These are phyloP conservation scores for Camellia oleifera DNA, from an alignment of 179 eudicot species.

Conservation along the genomic window DNA sequence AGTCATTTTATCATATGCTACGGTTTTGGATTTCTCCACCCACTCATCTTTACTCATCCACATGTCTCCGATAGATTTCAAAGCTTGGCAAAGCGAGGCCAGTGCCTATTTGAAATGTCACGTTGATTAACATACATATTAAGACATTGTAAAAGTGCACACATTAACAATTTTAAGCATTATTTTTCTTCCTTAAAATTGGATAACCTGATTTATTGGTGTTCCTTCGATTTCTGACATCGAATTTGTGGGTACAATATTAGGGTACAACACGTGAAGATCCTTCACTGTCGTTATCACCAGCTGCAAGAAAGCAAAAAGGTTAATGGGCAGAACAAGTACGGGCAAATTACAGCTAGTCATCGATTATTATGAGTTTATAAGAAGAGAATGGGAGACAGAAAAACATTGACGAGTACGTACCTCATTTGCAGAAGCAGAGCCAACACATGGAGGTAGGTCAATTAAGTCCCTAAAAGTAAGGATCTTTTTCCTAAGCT, in stretches of 20 bases:
- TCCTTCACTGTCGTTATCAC: conserved; percentile 72
- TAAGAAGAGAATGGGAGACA: neutral
- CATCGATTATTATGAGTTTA: neutral
- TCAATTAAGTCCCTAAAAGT: conserved; percentile 78
- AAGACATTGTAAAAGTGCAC: neutral
- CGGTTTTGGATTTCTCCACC: conserved; percentile 46
- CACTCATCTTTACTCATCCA: conserved; percentile 67
- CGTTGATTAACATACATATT: conserved; percentile 20
- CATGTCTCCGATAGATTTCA: conserved; percentile 66
- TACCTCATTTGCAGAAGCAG: conserved; percentile 75
- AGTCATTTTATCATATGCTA: conserved; percentile 25
- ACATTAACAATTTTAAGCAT: neutral
- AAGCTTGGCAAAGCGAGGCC: conserved; percentile 55
- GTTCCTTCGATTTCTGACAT: conserved; percentile 54
- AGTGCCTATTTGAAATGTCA: conserved; percentile 46
- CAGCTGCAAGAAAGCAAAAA: conserved; percentile 44
- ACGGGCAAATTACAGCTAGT: neutral
- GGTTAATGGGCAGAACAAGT: neutral
- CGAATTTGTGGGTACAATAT: conserved; percentile 43
- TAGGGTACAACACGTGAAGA: conserved; percentile 71
- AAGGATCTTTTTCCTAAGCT: conserved; percentile 63
- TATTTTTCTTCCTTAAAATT: neutral
- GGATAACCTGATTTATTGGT: conserved; percentile 57
- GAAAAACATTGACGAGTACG: conserved; percentile 28
- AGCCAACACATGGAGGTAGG: conserved; percentile 65